A percentile compares a stretch with the other conserved stretches of the same genome.
These are phyloP conservation scores for Yamadazyma oceani DNA, from an alignment of 1,139 yeast species.

Conservation along the genomic window DNA sequence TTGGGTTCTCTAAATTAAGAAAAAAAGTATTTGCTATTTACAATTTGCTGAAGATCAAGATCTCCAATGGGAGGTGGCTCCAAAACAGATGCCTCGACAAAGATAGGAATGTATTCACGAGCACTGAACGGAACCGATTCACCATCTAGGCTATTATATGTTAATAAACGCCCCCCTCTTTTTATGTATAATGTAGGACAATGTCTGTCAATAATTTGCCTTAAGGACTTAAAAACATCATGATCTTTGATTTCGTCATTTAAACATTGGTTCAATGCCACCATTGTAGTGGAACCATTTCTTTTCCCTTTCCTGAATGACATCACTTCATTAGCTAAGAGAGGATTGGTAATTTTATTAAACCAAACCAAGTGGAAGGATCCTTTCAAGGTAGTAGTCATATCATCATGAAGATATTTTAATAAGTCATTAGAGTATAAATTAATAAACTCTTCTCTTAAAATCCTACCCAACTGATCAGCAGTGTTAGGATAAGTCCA, in stretches of 20 bases:
- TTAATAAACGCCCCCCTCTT: slow-evolving; percentile 4
- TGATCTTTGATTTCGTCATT: slow-evolving; percentile 15
- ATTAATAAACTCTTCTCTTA: slow-evolving; percentile 37
- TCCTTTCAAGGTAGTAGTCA: slow-evolving; percentile 22
- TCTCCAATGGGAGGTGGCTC: slow-evolving; percentile 34
- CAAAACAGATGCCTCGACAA: slow-evolving; percentile 27
- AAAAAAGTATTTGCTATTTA: slow-evolving; percentile 38
- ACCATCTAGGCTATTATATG: slow-evolving; percentile 3
- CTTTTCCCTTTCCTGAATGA: slow-evolving; percentile 3
- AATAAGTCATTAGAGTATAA: slow-evolving; percentile 32
- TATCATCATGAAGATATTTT: slow-evolving; percentile 26
- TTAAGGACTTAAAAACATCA: slow-evolving; percentile 6
- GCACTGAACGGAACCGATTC: slow-evolving; percentile 2
- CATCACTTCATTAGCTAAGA: slow-evolving; percentile 19
- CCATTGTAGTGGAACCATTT: no score
- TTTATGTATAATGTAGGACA: slow-evolving; percentile 25
- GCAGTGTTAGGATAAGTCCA: slow-evolving; percentile 45
- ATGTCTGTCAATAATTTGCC: slow-evolving; percentile 17
- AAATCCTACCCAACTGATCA: slow-evolving; percentile 22
- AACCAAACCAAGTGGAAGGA: slow-evolving; percentile 40
- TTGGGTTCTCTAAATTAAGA: slow-evolving; percentile 22
- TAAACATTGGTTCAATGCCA: slow-evolving; percentile 14
- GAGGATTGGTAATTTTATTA: slow-evolving; percentile 17
- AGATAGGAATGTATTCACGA: slow-evolving; percentile 17
- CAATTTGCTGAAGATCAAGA: slow-evolving; percentile 33